phyloP scores from a whole-genome alignment of 768 basidiomycete species.

The Boletus tomentosulus region DNA sequence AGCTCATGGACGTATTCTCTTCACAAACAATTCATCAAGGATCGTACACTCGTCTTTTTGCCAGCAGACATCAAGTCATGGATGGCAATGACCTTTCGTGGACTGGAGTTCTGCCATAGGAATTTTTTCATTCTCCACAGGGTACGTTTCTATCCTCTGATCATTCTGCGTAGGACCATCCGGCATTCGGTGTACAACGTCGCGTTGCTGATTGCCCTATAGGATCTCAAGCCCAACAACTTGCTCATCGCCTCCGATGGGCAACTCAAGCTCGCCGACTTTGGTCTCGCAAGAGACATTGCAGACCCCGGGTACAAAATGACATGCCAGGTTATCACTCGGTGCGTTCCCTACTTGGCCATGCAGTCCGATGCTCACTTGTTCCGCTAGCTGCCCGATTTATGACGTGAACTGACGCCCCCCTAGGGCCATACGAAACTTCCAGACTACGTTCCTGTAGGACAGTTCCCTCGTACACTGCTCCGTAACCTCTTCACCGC shows the following conservation, averaged over 20 bases:
- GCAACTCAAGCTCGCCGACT: constrained; percentile 28
- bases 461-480: constrained; percentile 79
- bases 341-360: constrained; percentile 45
- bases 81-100: constrained; percentile 89
- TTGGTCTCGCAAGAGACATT: no score
- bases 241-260: constrained; percentile 89
- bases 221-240: constrained; percentile 99
- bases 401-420: neutral
- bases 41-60: constrained; percentile 85
- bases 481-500: constrained; percentile 47
- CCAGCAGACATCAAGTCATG: constrained; percentile 97
- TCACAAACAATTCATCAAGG: constrained; percentile 97
- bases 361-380: neutral
- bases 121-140: constrained; percentile 67
- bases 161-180: no score
- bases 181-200: neutral
- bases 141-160: no score
- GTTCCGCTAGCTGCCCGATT: constrained; percentile 51
- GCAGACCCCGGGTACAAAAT: no score
- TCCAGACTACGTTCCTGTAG: constrained; percentile 84
- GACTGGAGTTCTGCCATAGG: constrained; percentile 96
- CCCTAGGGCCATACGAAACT: constrained; percentile 82
- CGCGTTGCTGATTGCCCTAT: constrained; percentile 4
- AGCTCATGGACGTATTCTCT: constrained; percentile 97
- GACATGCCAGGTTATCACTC: constrained; percentile 82